These are phyloP conservation scores for Colletotrichum sp. DNA, from an alignment of 2,329 filamentous ascomycete species.

Conservation along the genomic window DNA sequence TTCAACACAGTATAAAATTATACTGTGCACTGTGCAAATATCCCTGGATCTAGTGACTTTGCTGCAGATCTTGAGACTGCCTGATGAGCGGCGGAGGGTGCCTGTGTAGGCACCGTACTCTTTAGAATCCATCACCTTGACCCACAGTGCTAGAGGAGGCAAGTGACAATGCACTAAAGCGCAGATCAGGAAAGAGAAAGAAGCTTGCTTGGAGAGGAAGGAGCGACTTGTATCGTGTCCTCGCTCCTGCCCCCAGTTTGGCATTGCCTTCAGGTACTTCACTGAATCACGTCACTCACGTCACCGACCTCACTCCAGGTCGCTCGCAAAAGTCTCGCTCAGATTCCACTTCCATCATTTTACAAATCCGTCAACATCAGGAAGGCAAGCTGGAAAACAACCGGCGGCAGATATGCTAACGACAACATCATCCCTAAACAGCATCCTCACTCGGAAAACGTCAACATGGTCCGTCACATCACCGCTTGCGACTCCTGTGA, in stretches of 20 bases:
- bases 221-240: not conserved
- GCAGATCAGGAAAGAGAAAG: not conserved
- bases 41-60: not conserved
- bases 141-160: not conserved
- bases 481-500: not conserved
- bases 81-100: not conserved
- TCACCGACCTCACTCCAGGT: not conserved
- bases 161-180: not conserved
- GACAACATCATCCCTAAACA: not conserved
- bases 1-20: not conserved
- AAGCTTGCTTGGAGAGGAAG: not conserved
- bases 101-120: not conserved
- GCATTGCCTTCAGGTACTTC: not conserved
- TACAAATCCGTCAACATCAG: not conserved
- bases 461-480: not conserved
- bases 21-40: not conserved
- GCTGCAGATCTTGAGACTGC: not conserved
- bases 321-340: not conserved
- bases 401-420: not conserved
- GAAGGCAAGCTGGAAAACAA: not conserved
- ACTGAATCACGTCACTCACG: not conserved
- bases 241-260: not conserved
- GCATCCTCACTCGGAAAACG: not conserved
- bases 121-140: not conserved
- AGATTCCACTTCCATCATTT: not conserved